Evolutionary conservation across 2,329 filamentous ascomycete species (phyloP).

Genomic region (Neofusicoccum sp.): DNA sequence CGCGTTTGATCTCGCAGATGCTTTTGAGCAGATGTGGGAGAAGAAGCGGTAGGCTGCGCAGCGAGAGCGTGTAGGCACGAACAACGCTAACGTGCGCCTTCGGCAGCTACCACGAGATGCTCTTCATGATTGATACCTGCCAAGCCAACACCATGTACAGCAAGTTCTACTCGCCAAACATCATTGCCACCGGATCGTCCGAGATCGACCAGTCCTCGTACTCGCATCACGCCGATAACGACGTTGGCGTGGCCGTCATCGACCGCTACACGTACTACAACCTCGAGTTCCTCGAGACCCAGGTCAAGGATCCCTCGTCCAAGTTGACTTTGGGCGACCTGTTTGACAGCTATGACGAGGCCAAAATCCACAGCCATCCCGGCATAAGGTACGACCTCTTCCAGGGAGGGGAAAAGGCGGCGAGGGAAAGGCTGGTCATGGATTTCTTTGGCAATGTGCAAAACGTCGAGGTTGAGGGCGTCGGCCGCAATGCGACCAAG

Average conservation of each 20-base stretch:
- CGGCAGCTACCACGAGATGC: constrained; percentile 82
- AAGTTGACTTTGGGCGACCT: constrained; percentile 90
- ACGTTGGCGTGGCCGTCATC: constrained; percentile 96
- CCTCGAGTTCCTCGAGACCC: constrained; percentile 89
- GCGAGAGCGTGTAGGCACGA: not conserved
- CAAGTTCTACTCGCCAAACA: constrained; percentile 96
- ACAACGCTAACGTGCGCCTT: not conserved
- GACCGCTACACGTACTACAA: constrained; percentile 99
- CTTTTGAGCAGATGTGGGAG: constrained; percentile 99
- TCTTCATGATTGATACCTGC: constrained; percentile 99
- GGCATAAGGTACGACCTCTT: constrained; percentile 97
- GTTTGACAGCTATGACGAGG: constrained; percentile 93
- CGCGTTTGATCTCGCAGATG: constrained; percentile 91
- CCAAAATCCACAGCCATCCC: constrained; percentile 90
- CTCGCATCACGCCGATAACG: constrained; percentile 95
- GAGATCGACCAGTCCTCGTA: constrained; percentile 96
- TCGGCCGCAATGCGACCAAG: constrained; percentile 44
- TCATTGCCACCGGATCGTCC: constrained; percentile 94
- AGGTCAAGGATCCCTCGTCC: constrained; percentile 79
- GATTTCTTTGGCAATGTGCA: constrained; percentile 99
- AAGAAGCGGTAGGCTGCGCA: constrained; percentile 72
- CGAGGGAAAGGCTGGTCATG: constrained; percentile 77
- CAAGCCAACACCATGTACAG: constrained; percentile 99
- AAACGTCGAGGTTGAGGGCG: constrained; percentile 80
- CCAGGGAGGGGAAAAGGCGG: constrained; percentile 73